Evolutionary conservation across 1,139 yeast species (phyloP), one percentile per base, ranked within the genome.

Genomic region (Lodderomyces beijingensis): DNA sequence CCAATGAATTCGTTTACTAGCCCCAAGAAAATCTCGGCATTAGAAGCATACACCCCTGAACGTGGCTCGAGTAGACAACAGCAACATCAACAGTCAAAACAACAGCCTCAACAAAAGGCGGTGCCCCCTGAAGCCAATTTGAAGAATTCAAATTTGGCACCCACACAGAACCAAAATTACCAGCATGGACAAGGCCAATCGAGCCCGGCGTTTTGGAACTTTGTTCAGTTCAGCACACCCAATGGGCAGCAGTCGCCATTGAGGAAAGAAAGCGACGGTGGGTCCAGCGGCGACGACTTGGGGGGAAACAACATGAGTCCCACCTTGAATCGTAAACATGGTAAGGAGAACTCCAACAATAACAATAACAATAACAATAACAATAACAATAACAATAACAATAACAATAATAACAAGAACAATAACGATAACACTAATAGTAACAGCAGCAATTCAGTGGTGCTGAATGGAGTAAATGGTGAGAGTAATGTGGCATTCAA

Each of bases 31-130:
- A 69, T 77, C 12, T 66, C 75, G 18, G 85, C 86, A 5, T 62
- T 80, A 39, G 93, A 83, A 52, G 91, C 93, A 1, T 83, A 80
- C 46, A 84, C 94, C 0, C 93, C 94, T 1, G 93, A 83, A 46
- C 59, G 93, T 31, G 91, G 91, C 1, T 67, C 75, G 9, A 32
- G 20, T 23, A 20, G 33, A 31, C 34, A 31, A 15, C 23, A 3
- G 41, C 37, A 35, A 26, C 21, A 63, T 17, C 63, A 63, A 43
- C 25, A 23, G 12, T 16, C 20, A 10, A 40, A 35, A 43, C 25
- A 49, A 35, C 30, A 41, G 36, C 29, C 16, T 13, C 24, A 7
- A 11, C 57, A 6, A 23, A 9, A 23, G 12, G 12, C 10, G 8
- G 10, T 6, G 9, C 25, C 10, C 7, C 46, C 40, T 40, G 59